phyloP scores from a whole-genome alignment of 257 asterid species.

The Cordia subcordata region DNA sequence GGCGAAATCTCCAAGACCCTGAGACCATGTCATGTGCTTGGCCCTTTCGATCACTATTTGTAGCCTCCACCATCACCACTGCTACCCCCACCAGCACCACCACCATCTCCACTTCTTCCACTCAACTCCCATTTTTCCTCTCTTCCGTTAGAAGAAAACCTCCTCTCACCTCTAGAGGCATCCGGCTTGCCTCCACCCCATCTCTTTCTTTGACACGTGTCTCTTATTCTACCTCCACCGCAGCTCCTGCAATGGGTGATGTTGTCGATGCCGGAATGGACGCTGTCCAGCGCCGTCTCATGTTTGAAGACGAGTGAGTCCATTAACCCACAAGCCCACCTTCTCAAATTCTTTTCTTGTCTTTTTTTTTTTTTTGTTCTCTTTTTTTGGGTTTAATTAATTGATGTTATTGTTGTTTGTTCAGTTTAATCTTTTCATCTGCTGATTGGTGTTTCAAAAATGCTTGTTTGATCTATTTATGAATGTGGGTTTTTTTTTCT shows the following conservation, averaged over 20 bases:
- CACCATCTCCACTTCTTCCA: neutral
- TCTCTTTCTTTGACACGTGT: neutral
- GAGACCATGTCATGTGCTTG: neutral
- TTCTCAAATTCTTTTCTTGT: too few relatives aligned
- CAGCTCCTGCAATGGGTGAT: constrained; percentile 47
- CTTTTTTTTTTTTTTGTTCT: too few relatives aligned
- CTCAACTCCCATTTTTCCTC: too few relatives aligned
- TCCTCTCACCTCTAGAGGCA: neutral
- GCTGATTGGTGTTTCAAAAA: too few relatives aligned
- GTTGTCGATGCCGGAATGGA: constrained; percentile 74
- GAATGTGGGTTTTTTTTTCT: too few relatives aligned
- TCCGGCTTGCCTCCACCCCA: neutral
- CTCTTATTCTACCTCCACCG: constrained; percentile 12
- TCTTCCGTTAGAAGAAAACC: too few relatives aligned
- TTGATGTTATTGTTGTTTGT: too few relatives aligned
- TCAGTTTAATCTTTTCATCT: too few relatives aligned
- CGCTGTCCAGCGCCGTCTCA: constrained; percentile 91
- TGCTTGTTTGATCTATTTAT: too few relatives aligned
- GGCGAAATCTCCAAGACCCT: neutral
- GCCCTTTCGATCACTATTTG: neutral
- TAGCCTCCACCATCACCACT: neutral
- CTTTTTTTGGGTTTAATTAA: neutral
- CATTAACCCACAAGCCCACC: neutral
- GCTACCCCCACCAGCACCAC: neutral
- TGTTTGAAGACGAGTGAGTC: constrained; percentile 93